Evolutionary conservation across 352 stramenopile species (phyloP), one percentile per base, ranked within the genome.

Genomic region (Pythium volutum): DNA sequence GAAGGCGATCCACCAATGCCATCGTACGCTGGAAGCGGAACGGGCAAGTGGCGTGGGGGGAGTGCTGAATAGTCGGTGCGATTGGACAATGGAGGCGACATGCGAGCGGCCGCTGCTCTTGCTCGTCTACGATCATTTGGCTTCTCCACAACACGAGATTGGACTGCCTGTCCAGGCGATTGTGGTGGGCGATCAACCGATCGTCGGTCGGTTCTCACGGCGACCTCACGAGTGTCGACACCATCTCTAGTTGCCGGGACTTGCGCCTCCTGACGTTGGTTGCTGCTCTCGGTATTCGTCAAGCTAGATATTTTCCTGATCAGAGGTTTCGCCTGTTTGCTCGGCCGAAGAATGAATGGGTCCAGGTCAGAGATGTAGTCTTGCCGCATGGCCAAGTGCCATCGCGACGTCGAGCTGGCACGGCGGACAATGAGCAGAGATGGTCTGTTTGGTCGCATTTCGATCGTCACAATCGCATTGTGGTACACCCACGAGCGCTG

Each of bases 11-110:
- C 84, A 33, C 82, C 82, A 55, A 91, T 79, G 1, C 82, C 84
- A 62, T 93, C 82, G 61, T 93, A 92, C 7, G 82, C 82, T 76
- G 84, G 84, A 12, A 93, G 57, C 15, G 82, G 79, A 10, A 93
- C 61, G 16, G 81, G 64, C 1, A 74, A 64, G 18, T 74, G 41
- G 27, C 69, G 66, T 8, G 62, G 62, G 10, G 64, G 64, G 26
- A 55, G 43, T 6, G 52, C 58, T 10, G 59, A 6, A 16, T 26
- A 54, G 9, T 57, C 34, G 1, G 23, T 42, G 5, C 46, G 56
- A 25, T 49, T 15, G 9, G 25, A 23, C 38, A 41, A 27, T 46
- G 54, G 38, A 22, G 26, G 36, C 14, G 12, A 26, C 9, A 36
- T 31, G 29, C 31, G 27, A 5, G 26, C 15, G 55, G 22, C n/a